These are phyloP conservation scores for Lojkania enalia DNA, from an alignment of 2,329 filamentous ascomycete genomes.

Conservation along the genomic window DNA sequence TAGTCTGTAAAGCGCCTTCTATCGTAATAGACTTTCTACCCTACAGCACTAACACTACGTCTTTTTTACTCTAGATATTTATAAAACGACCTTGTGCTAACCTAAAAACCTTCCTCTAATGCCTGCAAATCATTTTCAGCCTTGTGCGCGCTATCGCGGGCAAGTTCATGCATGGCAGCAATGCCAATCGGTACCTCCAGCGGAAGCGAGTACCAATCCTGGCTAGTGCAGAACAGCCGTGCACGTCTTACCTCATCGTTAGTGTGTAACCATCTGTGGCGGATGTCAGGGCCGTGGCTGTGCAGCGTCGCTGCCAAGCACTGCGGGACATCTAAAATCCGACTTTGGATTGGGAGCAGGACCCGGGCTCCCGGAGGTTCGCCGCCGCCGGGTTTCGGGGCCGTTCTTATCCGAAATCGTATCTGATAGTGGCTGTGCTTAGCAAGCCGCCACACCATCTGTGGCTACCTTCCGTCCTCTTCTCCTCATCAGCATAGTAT, in stretches of 20 bases:
- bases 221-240: background rate
- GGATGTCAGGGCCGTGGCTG: background rate
- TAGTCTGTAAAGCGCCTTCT: background rate
- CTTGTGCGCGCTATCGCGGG: background rate
- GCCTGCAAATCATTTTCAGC: conserved; percentile 2
- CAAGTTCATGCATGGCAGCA: conserved; percentile 2
- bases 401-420: conserved; percentile 1
- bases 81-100: conserved; percentile 3
- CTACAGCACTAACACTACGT: conserved; percentile 2
- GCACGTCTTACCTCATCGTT: background rate
- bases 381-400: too few species aligned
- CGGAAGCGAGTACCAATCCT: conserved; percentile 2
- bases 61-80: conserved; percentile 5
- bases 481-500: background rate
- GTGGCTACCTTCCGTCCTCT: background rate
- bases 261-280: background rate
- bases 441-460: background rate
- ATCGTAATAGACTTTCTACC: background rate
- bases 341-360: too few species aligned
- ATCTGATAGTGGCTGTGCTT: conserved; percentile 2
- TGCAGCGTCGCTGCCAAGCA: too few species aligned
- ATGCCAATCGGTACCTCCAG: conserved; percentile 1
- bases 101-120: conserved; percentile 3
- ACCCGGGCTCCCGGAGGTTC: too few species aligned
- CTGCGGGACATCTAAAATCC: too few species aligned